Base-by-base conservation (phyloP, 1,139 yeast genomes). In the Kodamaea arcana region DNA sequence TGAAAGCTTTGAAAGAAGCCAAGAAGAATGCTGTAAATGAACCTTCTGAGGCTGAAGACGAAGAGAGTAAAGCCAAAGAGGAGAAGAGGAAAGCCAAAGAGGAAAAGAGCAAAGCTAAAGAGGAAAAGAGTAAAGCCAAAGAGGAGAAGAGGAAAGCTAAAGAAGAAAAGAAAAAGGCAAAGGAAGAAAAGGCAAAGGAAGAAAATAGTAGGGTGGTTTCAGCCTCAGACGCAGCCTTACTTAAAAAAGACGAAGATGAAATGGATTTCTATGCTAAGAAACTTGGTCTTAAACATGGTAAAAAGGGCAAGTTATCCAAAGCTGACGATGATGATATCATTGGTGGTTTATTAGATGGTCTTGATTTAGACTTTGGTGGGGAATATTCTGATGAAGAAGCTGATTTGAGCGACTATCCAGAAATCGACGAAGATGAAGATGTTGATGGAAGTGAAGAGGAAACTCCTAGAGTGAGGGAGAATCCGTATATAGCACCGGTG, bases 401-500 rank as follows among this genome's bases (percentile, higher is more conserved):
- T 12, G 41, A 30, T 7, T 16, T 29, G 13, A 32, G 36, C 8
- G 38, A 38, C 15, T 25, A 27, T 18, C 26, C 36, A 7, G 36
- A 62, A 39, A 71, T 59, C 14, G 52, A 44, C 10, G 36, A 39
- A 15, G 35, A 48, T n/a, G 48, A 44, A 13, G 52, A 47, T 14
- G 71, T 68, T 31, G 63, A 51, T 29, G 57, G 54, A 5, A 61
- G 59, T 8, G 62, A 59, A 3, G 55, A 46, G 16, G 48, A 51
- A 24, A 51, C 44, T 34, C 60, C 65, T 21, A 60, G 51, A 18
- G 62, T 55, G 17, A 75, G 69, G 42, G 94, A 86, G 50, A 88
- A 88, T 48, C 97, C 97, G 3, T 88, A 83, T 51, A 78, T 84
- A 27, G 95, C 97, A 0, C 95, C 96, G 3, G 64, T 61, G 4